phyloP scores from a whole-genome alignment of 768 basidiomycete species.

The Gymnopilus junonius region DNA sequence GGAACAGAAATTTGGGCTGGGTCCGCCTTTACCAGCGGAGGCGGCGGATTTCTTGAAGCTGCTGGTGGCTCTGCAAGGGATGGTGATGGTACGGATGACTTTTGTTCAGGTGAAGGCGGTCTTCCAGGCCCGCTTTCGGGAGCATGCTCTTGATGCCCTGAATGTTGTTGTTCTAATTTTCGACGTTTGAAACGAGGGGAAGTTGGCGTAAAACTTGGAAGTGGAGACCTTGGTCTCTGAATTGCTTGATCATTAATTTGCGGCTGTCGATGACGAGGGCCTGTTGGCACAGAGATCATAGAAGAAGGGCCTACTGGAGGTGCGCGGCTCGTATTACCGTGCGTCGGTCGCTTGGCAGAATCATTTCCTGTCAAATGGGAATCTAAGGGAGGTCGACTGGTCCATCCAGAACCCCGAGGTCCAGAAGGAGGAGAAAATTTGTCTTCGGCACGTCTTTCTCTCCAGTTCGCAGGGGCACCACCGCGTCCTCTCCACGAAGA shows the following conservation, averaged over 20 bases:
- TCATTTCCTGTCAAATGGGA: not conserved
- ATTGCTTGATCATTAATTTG: not conserved
- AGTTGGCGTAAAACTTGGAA: not conserved
- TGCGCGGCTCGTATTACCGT: not conserved
- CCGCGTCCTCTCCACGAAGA: constrained; percentile 12
- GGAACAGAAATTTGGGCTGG: not conserved
- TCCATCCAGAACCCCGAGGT: not conserved
- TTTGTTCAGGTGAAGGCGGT: too few relatives aligned
- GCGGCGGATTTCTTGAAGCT: not conserved
- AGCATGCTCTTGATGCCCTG: not conserved
- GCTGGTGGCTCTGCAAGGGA: not conserved
- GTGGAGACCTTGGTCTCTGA: not conserved
- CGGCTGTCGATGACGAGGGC: not conserved
- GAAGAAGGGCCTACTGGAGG: not conserved
- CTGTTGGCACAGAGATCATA: not conserved
- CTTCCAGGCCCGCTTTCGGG: not conserved
- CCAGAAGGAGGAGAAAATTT: not conserved
- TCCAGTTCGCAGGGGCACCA: not conserved
- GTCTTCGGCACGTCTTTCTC: not conserved
- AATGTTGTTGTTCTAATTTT: not conserved
- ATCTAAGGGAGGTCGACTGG: not conserved
- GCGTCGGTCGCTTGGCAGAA: not conserved
- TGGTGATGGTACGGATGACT: not conserved
- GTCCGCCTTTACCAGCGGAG: not conserved
- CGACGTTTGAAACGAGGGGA: not conserved